phyloP scores from a whole-genome alignment of 441 rosid genomes.

The Melastoma candidum region DNA sequence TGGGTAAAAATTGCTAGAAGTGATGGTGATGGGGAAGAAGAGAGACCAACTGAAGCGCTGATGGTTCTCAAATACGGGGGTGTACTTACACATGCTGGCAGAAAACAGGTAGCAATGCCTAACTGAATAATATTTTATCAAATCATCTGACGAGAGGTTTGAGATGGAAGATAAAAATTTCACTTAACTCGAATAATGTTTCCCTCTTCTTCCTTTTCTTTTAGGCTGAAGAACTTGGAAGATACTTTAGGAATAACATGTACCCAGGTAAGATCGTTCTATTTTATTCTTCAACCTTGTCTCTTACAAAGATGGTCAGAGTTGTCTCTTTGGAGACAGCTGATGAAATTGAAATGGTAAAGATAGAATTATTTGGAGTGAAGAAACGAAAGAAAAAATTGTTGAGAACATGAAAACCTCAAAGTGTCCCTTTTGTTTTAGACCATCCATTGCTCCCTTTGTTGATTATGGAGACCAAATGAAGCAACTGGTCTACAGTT shows the following conservation, averaged over 20 bases:
- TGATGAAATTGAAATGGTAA: no score
- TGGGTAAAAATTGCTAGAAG: slow-evolving; percentile 77
- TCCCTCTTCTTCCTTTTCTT: slow-evolving; percentile 2
- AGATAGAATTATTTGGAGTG: no score
- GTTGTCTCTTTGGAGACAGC: no score
- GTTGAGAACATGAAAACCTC: no score
- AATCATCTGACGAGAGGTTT: background rate
- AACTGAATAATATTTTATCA: background rate
- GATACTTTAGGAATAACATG: slow-evolving; percentile 95
- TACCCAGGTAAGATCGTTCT: slow-evolving; percentile 65
- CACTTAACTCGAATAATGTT: no score
- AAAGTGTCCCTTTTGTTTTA: no score
- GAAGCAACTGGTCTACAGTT: no score
- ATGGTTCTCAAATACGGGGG: slow-evolving; percentile 99
- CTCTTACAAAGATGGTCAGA: background rate
- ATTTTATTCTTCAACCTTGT: background rate
- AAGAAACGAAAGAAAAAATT: no score
- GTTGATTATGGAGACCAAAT: no score
- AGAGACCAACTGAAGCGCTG: slow-evolving; percentile 92
- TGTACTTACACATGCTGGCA: slow-evolving; percentile 99
- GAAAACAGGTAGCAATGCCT: slow-evolving; percentile 70
- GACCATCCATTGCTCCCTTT: no score
- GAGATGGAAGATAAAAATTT: no score
- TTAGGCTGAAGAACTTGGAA: slow-evolving; percentile 99
- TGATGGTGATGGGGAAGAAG: slow-evolving; percentile 94